phyloP scores from a whole-genome alignment of 345 rosid genomes.

The Noccaea caerulescens region DNA sequence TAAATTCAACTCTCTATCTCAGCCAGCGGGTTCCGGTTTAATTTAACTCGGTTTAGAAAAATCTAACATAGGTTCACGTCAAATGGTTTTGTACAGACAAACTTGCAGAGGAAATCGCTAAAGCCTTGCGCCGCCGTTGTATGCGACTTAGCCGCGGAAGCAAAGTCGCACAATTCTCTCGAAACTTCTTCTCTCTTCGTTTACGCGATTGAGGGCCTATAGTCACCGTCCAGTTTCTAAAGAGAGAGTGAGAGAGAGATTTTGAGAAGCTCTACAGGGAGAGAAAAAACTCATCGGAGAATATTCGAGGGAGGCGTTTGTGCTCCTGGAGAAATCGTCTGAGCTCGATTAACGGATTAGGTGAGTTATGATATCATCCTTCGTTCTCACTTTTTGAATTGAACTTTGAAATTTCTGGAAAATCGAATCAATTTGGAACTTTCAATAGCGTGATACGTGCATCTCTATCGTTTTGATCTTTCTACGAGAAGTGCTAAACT shows the following conservation, averaged over 20 bases:
- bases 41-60: neutral
- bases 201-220: neutral
- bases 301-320: neutral
- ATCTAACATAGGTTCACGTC: constrained; percentile 2
- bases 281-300: neutral
- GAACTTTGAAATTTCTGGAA: neutral
- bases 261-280: neutral
- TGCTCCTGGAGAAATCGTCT: constrained; percentile 5
- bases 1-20: neutral
- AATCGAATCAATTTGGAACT: neutral
- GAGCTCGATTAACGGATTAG: constrained; percentile 13
- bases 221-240: neutral
- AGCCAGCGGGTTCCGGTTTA: constrained; percentile 11
- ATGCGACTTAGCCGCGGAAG: constrained; percentile 14
- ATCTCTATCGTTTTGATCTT: constrained; percentile 24
- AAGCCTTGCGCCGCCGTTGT: constrained; percentile 41
- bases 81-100: constrained; percentile 15
- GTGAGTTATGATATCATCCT: neutral
- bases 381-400: neutral
- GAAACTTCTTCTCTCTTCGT: neutral
- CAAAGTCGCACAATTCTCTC: constrained; percentile 1
- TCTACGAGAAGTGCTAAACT: neutral
- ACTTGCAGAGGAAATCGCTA: constrained; percentile 29
- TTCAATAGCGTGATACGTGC: neutral
- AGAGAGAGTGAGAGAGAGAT: neutral